Evolutionary conservation across 345 rosid genomes (phyloP), one percentile per base, ranked within the genome.

Genomic region (Salix suchowensis): DNA sequence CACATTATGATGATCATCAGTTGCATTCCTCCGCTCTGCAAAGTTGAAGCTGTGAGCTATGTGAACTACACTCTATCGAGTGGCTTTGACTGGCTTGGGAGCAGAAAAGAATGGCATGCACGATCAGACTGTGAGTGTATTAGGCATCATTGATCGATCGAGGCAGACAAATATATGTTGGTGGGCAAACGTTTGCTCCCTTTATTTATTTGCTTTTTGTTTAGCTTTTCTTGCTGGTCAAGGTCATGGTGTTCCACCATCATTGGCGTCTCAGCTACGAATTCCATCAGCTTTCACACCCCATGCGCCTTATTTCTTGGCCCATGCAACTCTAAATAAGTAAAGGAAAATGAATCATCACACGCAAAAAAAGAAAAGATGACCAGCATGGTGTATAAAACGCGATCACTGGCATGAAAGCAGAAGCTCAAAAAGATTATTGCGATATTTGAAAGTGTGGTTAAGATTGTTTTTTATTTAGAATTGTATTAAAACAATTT

Each of bases 81-180:
- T 58, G 65, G 77, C 67, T 80, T 75, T 74, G 79, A 80, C 68
- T 66, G 82, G 9, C 26, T 18, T 2, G 4, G n/a, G 71, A 79
- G 73, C 65, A 62, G 71, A 32, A 64, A 42, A 28, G 60, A 73
- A 70, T 28, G 26, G 60, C 61, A n/a, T n/a, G n/a, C n/a, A 58
- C 36, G 34, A 48, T 23, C 60, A 44, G 81, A 75, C 50, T 72
- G 69, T 73, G 80, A 73, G 80, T 77, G 77, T 48, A 75, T 5
- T 36, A 37, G 77, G 77, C 83, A 87, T 87, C 79, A 87, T 87
- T 83, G 78, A 87, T 87, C 81, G 78, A 87, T 87, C 81, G 78
- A 73, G 85, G 77, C 39, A 46, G 65, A 81, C 85, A 84, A 74
- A 21, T 72, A 48, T 37, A 68, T 75, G 61, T 67, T 69, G 76